A percentile compares a stretch with the other conserved stretches of the same genome.
These are phyloP conservation scores for Calophaca sinica DNA, from an alignment of 306 rosid genomes.

Conservation along the genomic window DNA sequence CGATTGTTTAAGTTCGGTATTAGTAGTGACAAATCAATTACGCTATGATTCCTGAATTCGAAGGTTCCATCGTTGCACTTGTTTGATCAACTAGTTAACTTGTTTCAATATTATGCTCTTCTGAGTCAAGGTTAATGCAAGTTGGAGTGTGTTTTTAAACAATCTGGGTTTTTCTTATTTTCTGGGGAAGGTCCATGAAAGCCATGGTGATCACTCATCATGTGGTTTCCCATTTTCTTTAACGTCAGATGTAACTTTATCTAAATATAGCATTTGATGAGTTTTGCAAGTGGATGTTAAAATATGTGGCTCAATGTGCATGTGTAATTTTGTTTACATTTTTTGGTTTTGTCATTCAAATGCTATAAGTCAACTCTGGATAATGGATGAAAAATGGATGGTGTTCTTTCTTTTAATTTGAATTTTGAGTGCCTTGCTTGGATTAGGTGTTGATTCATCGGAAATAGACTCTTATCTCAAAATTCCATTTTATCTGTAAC, in stretches of 20 bases:
- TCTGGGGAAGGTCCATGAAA: too few species aligned
- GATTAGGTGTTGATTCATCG: constrained; percentile 17
- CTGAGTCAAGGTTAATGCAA: too few species aligned
- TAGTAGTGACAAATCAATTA: background rate
- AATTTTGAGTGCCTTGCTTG: constrained; percentile 10
- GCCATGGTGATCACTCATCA: background rate
- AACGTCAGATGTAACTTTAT: background rate
- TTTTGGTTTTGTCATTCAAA: constrained; percentile 22
- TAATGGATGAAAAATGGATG: constrained; percentile 18
- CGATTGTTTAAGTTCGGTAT: background rate
- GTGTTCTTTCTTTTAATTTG: background rate
- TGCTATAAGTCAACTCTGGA: background rate
- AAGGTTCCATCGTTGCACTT: too few species aligned
- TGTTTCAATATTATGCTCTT: too few species aligned
- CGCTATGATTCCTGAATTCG: too few species aligned
- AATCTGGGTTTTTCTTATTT: too few species aligned
- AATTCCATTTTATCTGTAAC: background rate
- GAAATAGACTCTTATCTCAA: background rate
- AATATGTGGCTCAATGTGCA: constrained; percentile 2
- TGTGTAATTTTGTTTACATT: background rate
- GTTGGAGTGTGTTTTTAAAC: too few species aligned
- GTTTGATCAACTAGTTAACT: too few species aligned
- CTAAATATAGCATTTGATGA: background rate
- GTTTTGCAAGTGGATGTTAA: background rate
- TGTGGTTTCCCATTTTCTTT: background rate